A percentile compares a stretch with the other conserved stretches of the same genome.
These are phyloP conservation scores for Stemphylium lycopersici DNA, from an alignment of 2,329 filamentous ascomycete species.

Conservation along the genomic window DNA sequence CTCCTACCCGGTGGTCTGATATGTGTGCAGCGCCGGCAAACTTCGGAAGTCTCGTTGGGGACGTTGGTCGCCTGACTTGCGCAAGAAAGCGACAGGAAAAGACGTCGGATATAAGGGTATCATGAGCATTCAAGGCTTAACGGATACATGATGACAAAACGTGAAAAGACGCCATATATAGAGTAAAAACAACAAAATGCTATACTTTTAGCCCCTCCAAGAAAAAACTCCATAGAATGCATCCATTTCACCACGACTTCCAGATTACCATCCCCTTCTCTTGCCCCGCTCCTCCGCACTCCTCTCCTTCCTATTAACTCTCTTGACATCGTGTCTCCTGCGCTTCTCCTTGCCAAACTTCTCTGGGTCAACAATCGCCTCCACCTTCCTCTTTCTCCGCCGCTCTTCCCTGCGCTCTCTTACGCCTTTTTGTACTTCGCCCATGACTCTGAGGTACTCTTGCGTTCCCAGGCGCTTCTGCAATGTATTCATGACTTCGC, in stretches of 20 bases:
- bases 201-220: neutral
- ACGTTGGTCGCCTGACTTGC: too few species aligned
- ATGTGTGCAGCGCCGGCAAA: too few species aligned
- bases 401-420: conserved; percentile 74
- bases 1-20: too few species aligned
- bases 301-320: conserved; percentile 70
- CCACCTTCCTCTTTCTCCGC: conserved; percentile 84
- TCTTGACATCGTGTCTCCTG: conserved; percentile 67
- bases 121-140: too few species aligned
- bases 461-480: conserved; percentile 84
- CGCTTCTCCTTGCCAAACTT: conserved; percentile 77
- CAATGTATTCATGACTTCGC: conserved; percentile 79
- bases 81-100: too few species aligned
- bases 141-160: too few species aligned
- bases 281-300: conserved; percentile 73
- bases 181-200: too few species aligned
- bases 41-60: too few species aligned
- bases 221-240: neutral
- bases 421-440: conserved; percentile 75
- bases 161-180: too few species aligned
- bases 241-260: neutral
- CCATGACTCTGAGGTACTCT: conserved; percentile 75
- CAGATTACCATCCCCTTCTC: conserved; percentile 69
- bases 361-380: conserved; percentile 81
- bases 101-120: too few species aligned